Evolutionary conservation across 202 grass and related monocot species (phyloP).

Genomic region (Zizania palustris): DNA sequence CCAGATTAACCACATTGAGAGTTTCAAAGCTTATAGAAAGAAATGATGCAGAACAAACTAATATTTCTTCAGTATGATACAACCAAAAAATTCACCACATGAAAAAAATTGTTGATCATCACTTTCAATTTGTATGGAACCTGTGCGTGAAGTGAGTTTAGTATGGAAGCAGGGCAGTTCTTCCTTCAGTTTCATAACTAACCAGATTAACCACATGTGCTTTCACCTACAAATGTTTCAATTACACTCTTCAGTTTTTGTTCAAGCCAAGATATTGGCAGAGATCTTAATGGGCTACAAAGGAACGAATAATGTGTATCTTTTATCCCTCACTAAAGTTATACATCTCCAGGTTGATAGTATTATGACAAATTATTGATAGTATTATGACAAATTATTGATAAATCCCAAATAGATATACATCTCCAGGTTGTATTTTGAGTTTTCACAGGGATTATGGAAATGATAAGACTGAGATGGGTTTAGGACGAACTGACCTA

Average conservation of each 20-base stretch:
- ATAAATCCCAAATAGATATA: too few relatives aligned
- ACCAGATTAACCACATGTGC: slow-evolving; percentile 91
- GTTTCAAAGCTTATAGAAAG: slow-evolving; percentile 6
- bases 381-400: too few relatives aligned
- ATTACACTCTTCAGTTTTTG: slow-evolving; percentile 30
- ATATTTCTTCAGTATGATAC: slow-evolving; percentile 14
- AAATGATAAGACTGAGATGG: too few relatives aligned
- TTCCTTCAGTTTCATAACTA: slow-evolving; percentile 54
- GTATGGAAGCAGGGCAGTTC: slow-evolving; percentile 27
- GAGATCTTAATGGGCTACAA: slow-evolving; percentile 11
- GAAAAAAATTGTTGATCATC: slow-evolving; percentile 36
- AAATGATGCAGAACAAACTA: slow-evolving; percentile 23
- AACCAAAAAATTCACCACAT: background rate
- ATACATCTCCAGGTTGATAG: too few relatives aligned
- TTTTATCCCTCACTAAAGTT: too few relatives aligned
- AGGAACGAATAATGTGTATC: too few relatives aligned
- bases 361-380: too few relatives aligned
- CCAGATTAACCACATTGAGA: slow-evolving; percentile 30
- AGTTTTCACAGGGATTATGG: too few relatives aligned
- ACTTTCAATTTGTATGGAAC: slow-evolving; percentile 90
- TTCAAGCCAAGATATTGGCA: slow-evolving; percentile 20
- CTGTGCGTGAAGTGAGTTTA: slow-evolving; percentile 24
- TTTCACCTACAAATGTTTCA: slow-evolving; percentile 65
- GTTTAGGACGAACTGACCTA: too few relatives aligned
- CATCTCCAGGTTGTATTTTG: too few relatives aligned